Percentiles rank a stretch among this genome's conserved stretches.
Conservation (phyloP, 2,329 filamentous ascomycete genomes). For the Bipolaris gigantea region DNA sequence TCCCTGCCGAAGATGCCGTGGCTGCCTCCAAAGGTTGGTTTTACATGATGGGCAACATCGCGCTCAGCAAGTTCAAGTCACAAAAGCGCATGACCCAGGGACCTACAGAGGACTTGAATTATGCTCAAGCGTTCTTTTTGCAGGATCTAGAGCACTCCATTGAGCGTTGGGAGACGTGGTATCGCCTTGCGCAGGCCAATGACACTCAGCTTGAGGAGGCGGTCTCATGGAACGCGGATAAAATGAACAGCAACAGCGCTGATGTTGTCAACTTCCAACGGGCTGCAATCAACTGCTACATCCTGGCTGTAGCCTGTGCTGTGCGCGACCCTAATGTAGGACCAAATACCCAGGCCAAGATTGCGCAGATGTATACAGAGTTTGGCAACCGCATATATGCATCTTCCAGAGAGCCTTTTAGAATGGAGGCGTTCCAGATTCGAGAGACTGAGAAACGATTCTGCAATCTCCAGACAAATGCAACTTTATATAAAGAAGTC, state of each 20-base stretch:
- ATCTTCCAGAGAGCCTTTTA: conserved; percentile 68
- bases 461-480: conserved; percentile 54
- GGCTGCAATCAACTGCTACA: conserved; percentile 76
- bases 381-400: conserved; percentile 71
- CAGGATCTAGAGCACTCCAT: conserved; percentile 81
- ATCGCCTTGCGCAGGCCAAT: conserved; percentile 81
- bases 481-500: conserved; percentile 58
- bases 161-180: conserved; percentile 89
- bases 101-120: conserved; percentile 80
- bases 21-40: conserved; percentile 87
- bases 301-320: conserved; percentile 67
- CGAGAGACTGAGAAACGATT: conserved; percentile 62
- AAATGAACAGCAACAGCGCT: conserved; percentile 79
- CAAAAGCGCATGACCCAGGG: conserved; percentile 77
- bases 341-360: conserved; percentile 56
- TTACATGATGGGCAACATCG: conserved; percentile 85
- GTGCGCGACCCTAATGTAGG: conserved; percentile 59
- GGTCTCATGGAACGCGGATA: conserved; percentile 86
- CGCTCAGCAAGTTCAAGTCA: conserved; percentile 80
- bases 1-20: conserved; percentile 65
- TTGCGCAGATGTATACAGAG: conserved; percentile 68
- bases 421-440: conserved; percentile 66
- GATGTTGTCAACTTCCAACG: conserved; percentile 77
- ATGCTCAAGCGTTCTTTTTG: conserved; percentile 76
- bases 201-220: conserved; percentile 86